phyloP scores from a whole-genome alignment of 495 filamentous ascomycete species.

The Aspergillus coremiiformis region DNA sequence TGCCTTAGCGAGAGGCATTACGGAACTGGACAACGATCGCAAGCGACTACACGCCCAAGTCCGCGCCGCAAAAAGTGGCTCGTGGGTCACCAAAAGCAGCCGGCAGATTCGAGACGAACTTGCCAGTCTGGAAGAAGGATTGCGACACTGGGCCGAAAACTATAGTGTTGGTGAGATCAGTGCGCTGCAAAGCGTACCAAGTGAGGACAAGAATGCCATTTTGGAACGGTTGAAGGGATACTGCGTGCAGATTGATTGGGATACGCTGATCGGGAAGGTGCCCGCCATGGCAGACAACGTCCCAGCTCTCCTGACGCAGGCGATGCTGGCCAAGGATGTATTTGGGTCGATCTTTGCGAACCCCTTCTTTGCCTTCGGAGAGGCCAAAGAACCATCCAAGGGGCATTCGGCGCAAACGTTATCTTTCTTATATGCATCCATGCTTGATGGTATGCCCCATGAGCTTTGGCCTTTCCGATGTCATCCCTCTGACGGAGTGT shows the following conservation, averaged over 20 bases:
- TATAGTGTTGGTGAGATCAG: not conserved
- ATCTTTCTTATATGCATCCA: slow-evolving; percentile 1
- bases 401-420: not conserved
- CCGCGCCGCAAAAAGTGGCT: not conserved
- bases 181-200: not conserved
- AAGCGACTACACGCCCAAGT: not conserved
- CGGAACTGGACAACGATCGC: slow-evolving; percentile 1
- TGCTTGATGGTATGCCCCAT: not conserved
- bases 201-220: not conserved
- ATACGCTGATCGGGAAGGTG: not conserved
- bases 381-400: not conserved
- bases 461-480: not conserved
- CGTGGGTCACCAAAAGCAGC: slow-evolving; percentile 3
- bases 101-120: slow-evolving; percentile 2
- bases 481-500: not conserved
- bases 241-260: slow-evolving; percentile 1
- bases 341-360: slow-evolving; percentile 2
- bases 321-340: slow-evolving; percentile 4
- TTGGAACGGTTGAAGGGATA: not conserved
- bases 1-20: not conserved
- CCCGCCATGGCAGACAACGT: not conserved
- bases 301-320: slow-evolving; percentile 2
- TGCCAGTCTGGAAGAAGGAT: not conserved
- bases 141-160: slow-evolving; percentile 5
- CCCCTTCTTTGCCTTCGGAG: slow-evolving; percentile 6